These are phyloP conservation scores for Aspergillus udagawae DNA, from an alignment of 2,329 filamentous ascomycete species.

Conservation along the genomic window DNA sequence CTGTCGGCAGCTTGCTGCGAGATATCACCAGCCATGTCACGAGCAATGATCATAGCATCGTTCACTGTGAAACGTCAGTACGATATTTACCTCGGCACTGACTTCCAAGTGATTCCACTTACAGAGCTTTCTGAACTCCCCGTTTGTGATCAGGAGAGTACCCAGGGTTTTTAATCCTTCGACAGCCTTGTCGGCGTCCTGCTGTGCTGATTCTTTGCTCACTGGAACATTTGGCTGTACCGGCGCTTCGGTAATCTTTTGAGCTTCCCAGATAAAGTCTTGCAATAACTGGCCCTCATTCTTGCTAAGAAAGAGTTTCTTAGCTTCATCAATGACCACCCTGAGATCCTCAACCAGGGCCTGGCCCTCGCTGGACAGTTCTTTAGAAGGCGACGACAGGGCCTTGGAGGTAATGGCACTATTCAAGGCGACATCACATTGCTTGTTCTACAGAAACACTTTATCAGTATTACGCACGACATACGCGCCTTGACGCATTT, in stretches of 20 bases:
- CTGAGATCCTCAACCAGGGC: conserved; percentile 72
- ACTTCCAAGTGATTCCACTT: conserved; percentile 40
- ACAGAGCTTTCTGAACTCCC: conserved; percentile 89
- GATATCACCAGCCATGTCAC: conserved; percentile 88
- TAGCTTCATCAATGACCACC: conserved; percentile 77
- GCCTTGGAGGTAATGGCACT: conserved; percentile 71
- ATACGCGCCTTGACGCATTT: not conserved
- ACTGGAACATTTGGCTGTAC: conserved; percentile 62
- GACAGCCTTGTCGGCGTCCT: conserved; percentile 78
- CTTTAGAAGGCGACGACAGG: conserved; percentile 65
- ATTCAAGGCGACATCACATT: conserved; percentile 93
- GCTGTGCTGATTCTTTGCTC: conserved; percentile 70
- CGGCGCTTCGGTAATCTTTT: conserved; percentile 62
- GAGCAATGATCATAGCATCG: conserved; percentile 74
- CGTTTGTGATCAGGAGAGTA: conserved; percentile 87
- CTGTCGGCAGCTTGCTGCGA: conserved; percentile 71
- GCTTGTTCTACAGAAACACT: conserved; percentile 64
- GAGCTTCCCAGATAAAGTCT: conserved; percentile 94
- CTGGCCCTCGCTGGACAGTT: conserved; percentile 79
- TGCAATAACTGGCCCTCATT: conserved; percentile 93
- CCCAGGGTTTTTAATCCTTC: conserved; percentile 85
- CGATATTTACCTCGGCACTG: conserved; percentile 1
- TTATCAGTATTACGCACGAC: conserved; percentile 6
- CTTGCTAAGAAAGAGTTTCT: conserved; percentile 82
- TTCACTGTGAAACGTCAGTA: conserved; percentile 51